Evolutionary conservation across 2,329 filamentous ascomycete species (phyloP).

Genomic region (Alternaria sp.): DNA sequence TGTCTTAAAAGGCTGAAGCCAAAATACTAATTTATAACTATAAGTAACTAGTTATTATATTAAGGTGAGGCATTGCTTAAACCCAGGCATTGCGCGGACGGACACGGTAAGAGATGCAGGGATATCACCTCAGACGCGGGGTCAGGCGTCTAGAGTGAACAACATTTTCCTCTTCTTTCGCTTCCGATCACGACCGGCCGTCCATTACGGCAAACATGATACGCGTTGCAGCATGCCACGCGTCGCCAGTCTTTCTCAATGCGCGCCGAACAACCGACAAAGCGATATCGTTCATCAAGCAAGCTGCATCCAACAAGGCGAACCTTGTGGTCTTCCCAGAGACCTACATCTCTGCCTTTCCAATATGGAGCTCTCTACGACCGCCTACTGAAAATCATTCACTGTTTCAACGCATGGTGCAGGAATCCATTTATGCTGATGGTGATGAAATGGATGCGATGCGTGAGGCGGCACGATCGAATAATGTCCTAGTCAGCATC

Average conservation of each 20-base stretch:
- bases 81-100: too few relatives aligned
- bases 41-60: too few relatives aligned
- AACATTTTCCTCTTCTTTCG: not conserved
- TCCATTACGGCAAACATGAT: slow-evolving; percentile 22
- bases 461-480: slow-evolving; percentile 49
- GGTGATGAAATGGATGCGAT: slow-evolving; percentile 41
- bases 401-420: slow-evolving; percentile 58
- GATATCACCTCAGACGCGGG: slow-evolving; percentile 3
- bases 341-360: slow-evolving; percentile 63
- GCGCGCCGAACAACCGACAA: slow-evolving; percentile 59
- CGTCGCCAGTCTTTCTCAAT: slow-evolving; percentile 58
- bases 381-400: slow-evolving; percentile 61
- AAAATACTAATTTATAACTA: too few relatives aligned
- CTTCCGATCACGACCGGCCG: not conserved
- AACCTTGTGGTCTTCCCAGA: slow-evolving; percentile 65
- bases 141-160: not conserved
- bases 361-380: slow-evolving; percentile 60
- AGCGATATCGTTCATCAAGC: slow-evolving; percentile 56
- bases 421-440: slow-evolving; percentile 20
- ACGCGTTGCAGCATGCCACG: slow-evolving; percentile 41
- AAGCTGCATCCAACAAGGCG: slow-evolving; percentile 56
- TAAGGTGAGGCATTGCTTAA: too few relatives aligned
- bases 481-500: slow-evolving; percentile 56
- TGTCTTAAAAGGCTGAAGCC: too few relatives aligned
- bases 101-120: slow-evolving; percentile 2